Evolutionary conservation across 805 yeast genomes (phyloP), one percentile per base, ranked within the genome.

Genomic region (Yamadazyma takamatsuzukensis): DNA sequence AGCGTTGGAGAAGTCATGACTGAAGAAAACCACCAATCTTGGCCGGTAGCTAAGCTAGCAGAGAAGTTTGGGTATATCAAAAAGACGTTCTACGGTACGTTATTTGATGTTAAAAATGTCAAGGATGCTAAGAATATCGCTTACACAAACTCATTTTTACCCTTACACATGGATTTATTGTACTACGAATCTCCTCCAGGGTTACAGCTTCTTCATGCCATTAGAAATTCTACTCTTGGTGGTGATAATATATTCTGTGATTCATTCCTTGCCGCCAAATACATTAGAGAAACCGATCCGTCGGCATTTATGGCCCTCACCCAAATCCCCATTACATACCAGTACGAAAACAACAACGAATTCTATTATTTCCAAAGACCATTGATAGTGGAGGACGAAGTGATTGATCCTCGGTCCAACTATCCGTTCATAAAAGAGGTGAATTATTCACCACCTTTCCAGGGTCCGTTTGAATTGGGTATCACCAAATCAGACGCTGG

Each of bases 141-240:
- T 4, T 75, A 80, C 48, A 79, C 93, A 4, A 65, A 70, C 30
- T 68, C 66, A 6, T 73, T 73, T 44, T 64, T 84, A 25, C 88
- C 88, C 2, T 62, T 83, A 30, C 94, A 83, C 47, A 83, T 81
- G 82, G 93, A 84, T 48, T 64, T 83, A 16, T 65, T 78, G 28
- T 83, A 83, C 57, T 78, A 82, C 49, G 89, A 83, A 51, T 76
- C 87, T 8, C 89, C 89, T 3, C 94, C 94, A 1, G 90, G 90
- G 0, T 58, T 83, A 27, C 89, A 83, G 53, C 52, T 81, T 24
- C 63, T 83, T 27, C 93, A 83, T 45, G 68, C 74, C 33, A 68
- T 78, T 22, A 55, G 66, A 29, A 75, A 76, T 45, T 59, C 72
- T 9, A 73, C 80, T 8, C 44, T 45, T 7, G 88, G 86, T 9